Evolutionary conservation across 2,329 filamentous ascomycete species (phyloP), one percentile per base, ranked within the genome.

Genomic region (Penicillium nordicum): DNA sequence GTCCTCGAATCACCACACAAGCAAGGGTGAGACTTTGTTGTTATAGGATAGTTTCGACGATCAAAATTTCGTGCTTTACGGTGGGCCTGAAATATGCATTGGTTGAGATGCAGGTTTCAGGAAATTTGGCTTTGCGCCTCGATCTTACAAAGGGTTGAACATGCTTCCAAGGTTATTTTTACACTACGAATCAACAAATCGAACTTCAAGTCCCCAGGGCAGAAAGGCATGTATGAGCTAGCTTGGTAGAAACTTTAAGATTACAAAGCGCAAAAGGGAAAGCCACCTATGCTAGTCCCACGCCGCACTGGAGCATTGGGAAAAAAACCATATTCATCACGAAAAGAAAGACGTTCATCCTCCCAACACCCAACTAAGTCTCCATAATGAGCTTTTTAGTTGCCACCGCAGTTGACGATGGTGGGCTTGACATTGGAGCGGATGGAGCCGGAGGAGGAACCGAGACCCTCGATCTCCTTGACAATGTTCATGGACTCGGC

Each of bases 381-480:
- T 56, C 53, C 50, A 32, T n/a, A 60, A 45, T 41, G n/a, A 57
- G 53, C 36, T 52, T 57, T 71, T 74, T 81, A 80, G 52, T 67
- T 51, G 67, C 75, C 73, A 69, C 82, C 83, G 63, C 74, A 73
- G 62, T 73, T 72, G 58, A 79, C 74, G 68, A 86, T 86, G 69
- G 77, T 81, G 56, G 82, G 82, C 69, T 79, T 79, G 73, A 78
- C 74, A 72, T 74, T 70, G 72, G 80, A 80, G 75, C 81, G 79
- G 65, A 77, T 63, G 52, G 71, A 47, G 56, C 84, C 85, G 57
- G 75, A 79, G 70, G 71, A 73, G 74, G 75, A 80, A 67, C 85
- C 84, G 66, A 79, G 78, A 51, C 77, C 76, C 78, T 88, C 84
- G 62, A 88, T 82, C 62, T 79, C 77, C 74, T 79, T 79, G 72